A percentile compares a stretch with the other conserved stretches of the same genome.
phyloP scores from a whole-genome alignment of 2,329 filamentous ascomycete species.

The Colletotrichum trifolii region DNA sequence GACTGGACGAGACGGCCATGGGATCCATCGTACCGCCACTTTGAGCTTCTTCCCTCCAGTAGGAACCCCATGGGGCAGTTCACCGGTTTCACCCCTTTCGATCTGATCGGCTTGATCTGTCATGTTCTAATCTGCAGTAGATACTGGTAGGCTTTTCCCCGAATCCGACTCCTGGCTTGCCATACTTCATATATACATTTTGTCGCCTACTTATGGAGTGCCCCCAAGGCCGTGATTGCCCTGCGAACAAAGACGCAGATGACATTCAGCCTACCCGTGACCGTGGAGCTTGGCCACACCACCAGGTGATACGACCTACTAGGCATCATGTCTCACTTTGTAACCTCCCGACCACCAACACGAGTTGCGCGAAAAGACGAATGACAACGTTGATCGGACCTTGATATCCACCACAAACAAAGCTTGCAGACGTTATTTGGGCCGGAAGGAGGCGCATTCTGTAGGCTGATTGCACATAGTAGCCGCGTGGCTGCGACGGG shows the following conservation, averaged over 20 bases:
- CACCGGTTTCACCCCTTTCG: constrained; percentile 14
- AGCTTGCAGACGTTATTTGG: neutral
- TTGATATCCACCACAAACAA: constrained; percentile 9
- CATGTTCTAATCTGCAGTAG: too few species aligned
- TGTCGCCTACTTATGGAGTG: constrained; percentile 4
- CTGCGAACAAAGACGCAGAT: constrained; percentile 18
- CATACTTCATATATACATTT: constrained; percentile 3
- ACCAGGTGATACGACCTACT: constrained; percentile 25
- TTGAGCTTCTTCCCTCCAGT: constrained; percentile 22
- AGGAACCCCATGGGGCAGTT: constrained; percentile 21
- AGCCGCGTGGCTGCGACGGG: constrained; percentile 13
- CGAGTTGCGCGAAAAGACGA: constrained; percentile 29
- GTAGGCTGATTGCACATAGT: neutral
- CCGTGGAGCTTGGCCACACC: constrained; percentile 13
- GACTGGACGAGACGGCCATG: neutral
- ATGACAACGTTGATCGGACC: constrained; percentile 5
- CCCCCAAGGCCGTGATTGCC: neutral
- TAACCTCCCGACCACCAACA: constrained; percentile 20
- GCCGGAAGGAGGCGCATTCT: neutral
- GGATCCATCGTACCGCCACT: constrained; percentile 18
- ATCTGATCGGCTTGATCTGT: constrained; percentile 3
- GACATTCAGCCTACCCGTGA: constrained; percentile 30
- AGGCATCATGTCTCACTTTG: constrained; percentile 22
- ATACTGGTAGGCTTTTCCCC: too few species aligned
- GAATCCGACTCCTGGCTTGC: neutral